phyloP scores from a whole-genome alignment of 2,329 filamentous ascomycete genomes.

The Sporothrix dimorphospora region DNA sequence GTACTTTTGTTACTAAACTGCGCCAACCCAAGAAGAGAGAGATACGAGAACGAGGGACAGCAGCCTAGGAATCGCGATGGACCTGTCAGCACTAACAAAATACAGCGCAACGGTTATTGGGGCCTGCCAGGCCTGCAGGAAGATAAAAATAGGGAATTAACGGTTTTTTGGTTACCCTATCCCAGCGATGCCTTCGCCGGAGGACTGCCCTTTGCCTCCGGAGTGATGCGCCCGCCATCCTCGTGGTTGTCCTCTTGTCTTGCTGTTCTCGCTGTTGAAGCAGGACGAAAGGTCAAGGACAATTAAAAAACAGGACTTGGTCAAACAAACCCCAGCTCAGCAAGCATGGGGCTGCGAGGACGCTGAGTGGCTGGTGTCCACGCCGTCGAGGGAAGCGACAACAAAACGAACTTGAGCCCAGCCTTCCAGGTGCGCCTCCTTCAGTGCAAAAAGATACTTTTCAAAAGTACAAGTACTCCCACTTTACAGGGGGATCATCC shows the following conservation, averaged over 20 bases:
- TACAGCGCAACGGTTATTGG: conserved; percentile 10
- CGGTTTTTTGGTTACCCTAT: not conserved
- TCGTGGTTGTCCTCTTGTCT: not conserved
- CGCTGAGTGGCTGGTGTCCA: not conserved
- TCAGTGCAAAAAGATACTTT: not conserved
- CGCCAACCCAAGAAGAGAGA: too few relatives aligned
- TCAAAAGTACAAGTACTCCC: too few relatives aligned
- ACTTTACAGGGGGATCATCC: not conserved
- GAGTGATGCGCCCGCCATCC: not conserved
- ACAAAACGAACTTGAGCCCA: too few relatives aligned
- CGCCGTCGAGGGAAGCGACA: not conserved
- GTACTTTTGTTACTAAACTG: not conserved
- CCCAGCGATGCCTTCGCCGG: not conserved
- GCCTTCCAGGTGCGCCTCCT: too few relatives aligned
- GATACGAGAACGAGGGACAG: not conserved
- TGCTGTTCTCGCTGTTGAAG: not conserved
- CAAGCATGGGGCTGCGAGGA: not conserved
- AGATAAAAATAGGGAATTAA: not conserved
- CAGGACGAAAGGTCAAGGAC: not conserved
- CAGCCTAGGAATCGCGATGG: not conserved
- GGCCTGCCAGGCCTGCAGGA: not conserved
- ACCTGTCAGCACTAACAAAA: conserved; percentile 5
- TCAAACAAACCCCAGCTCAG: conserved; percentile 9
- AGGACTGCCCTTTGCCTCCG: not conserved
- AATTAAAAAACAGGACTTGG: not conserved